Evolutionary conservation across 2,329 filamentous ascomycete genomes (phyloP).

Genomic region (Akanthomyces lecanii): DNA sequence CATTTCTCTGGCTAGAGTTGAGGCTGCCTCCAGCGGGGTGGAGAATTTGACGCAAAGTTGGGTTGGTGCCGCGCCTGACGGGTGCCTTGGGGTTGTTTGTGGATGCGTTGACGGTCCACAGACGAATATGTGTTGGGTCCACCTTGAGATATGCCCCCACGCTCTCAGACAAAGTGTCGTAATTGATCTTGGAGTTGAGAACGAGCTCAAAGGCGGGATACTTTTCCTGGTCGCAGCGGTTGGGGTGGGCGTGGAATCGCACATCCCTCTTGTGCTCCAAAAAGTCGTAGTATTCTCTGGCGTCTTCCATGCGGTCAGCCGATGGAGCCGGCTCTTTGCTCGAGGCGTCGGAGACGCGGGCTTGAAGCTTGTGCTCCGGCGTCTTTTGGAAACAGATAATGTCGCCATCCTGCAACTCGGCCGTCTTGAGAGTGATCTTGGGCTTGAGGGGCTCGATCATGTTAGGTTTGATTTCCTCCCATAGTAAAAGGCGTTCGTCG

Average conservation of each 20-base stretch:
- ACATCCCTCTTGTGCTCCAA: slow-evolving; percentile 78
- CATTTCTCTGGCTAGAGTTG: slow-evolving; percentile 64
- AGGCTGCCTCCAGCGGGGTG: slow-evolving; percentile 69
- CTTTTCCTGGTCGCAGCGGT: slow-evolving; percentile 50
- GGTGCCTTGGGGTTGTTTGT: slow-evolving; percentile 72
- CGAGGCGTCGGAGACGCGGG: slow-evolving; percentile 27
- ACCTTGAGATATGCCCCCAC: slow-evolving; percentile 74
- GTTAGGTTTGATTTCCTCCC: slow-evolving; percentile 94
- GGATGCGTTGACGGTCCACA: slow-evolving; percentile 77
- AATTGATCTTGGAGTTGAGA: slow-evolving; percentile 82
- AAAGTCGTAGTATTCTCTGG: slow-evolving; percentile 88
- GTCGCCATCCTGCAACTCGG: slow-evolving; percentile 94
- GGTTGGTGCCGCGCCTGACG: slow-evolving; percentile 67
- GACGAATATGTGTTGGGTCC: slow-evolving; percentile 81
- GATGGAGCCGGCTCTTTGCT: slow-evolving; percentile 28
- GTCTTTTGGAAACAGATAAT: slow-evolving; percentile 89
- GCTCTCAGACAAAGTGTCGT: slow-evolving; percentile 80
- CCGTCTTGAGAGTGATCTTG: slow-evolving; percentile 82
- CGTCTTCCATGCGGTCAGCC: slow-evolving; percentile 61
- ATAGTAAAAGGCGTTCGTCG: slow-evolving; percentile 64
- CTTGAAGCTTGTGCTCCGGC: slow-evolving; percentile 43
- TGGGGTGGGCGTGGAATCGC: slow-evolving; percentile 67
- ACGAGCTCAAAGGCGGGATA: slow-evolving; percentile 69
- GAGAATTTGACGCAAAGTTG: slow-evolving; percentile 75
- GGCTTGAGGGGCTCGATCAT: slow-evolving; percentile 96